A percentile compares a stretch with the other conserved stretches of the same genome.
Evolutionary conservation across 805 yeast genomes (phyloP).

Genomic region (Cyberlindnera bimundalis): DNA sequence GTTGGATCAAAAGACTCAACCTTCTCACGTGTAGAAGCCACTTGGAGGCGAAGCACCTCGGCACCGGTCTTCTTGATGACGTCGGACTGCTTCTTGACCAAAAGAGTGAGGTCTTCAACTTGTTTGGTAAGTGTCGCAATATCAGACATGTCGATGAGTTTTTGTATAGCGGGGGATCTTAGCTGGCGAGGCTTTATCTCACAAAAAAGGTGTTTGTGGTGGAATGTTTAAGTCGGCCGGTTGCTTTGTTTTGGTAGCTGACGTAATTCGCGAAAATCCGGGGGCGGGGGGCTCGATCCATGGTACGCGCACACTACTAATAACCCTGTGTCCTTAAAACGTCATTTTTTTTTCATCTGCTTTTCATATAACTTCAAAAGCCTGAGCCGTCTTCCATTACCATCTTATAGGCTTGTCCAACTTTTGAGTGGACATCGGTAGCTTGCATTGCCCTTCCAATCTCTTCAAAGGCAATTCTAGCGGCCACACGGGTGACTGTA

Average conservation of each 20-base stretch:
- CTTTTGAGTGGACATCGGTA: conserved; percentile 66
- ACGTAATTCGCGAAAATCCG: conserved; percentile 1
- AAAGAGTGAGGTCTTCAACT: conserved; percentile 47
- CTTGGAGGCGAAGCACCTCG: conserved; percentile 67
- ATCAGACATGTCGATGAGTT: too few relatives aligned
- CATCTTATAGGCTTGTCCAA: conserved; percentile 55
- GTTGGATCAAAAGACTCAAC: conserved; percentile 30
- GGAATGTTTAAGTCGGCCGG: too few relatives aligned
- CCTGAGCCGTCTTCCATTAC: too few relatives aligned
- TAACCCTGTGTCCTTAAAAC: too few relatives aligned
- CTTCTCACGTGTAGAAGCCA: conserved; percentile 45
- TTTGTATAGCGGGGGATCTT: too few relatives aligned
- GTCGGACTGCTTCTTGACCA: conserved; percentile 62
- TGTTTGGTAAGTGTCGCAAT: conserved; percentile 28
- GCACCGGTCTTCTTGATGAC: conserved; percentile 76
- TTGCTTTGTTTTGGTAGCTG: too few relatives aligned
- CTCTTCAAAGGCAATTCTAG: conserved; percentile 57
- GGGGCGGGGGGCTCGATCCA: not conserved
- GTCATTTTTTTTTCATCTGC: too few relatives aligned
- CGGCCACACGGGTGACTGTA: conserved; percentile 60
- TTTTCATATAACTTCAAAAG: too few relatives aligned
- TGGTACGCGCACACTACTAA: not conserved
- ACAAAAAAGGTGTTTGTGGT: too few relatives aligned
- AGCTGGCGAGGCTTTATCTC: too few relatives aligned
- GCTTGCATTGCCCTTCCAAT: conserved; percentile 84